Evolutionary conservation across 495 filamentous ascomycete species (phyloP), one percentile per base, ranked within the genome.

Genomic region (Xylaria nigripes): DNA sequence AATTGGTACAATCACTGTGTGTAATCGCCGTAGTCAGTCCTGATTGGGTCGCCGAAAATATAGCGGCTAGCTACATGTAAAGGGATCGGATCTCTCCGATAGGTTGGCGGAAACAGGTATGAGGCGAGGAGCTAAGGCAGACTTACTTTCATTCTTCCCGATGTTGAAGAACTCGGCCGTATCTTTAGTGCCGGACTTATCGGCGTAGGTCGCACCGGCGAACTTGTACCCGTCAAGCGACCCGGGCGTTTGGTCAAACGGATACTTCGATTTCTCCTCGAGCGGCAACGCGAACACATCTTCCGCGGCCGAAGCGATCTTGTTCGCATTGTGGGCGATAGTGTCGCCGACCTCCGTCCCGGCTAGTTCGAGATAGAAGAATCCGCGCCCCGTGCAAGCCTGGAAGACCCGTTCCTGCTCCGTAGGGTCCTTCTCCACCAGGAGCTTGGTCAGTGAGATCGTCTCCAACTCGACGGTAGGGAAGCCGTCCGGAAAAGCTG

Each of bases 111-210:
- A 38, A 24, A 18, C 9, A 36, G 24, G n/a, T 9, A 25, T 30
- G 27, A 30, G 10, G 5, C 10, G 21, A 25, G 13, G 7, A 48
- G 15, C 15, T n/a, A 12, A 50, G 13, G 9, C 6, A 42, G 38
- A 42, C 52, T 55, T 24, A 55, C 52, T 55, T 16, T 55, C 52
- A 25, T 55, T 46, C 36, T 69, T 69, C 38, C 59, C 54, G 1
- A 85, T 76, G 66, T 85, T 84, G 58, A 84, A 84, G 59, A 83
- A 83, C 62, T 85, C 81, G 61, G 81, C 81, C 40, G 74, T 68
- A 50, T 83, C 80, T 25, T 65, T 62, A 6, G 73, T 82, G 5
- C 81, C 82, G 16, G 71, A 51, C 16, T 70, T 70, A 61, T 85
- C 80, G 15, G 82, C 68, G 12, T 75, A 58, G 1, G 70, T 70